Evolutionary conservation across 1,139 yeast genomes (phyloP).

Genomic region (Lodderomyces metapsilosis): DNA sequence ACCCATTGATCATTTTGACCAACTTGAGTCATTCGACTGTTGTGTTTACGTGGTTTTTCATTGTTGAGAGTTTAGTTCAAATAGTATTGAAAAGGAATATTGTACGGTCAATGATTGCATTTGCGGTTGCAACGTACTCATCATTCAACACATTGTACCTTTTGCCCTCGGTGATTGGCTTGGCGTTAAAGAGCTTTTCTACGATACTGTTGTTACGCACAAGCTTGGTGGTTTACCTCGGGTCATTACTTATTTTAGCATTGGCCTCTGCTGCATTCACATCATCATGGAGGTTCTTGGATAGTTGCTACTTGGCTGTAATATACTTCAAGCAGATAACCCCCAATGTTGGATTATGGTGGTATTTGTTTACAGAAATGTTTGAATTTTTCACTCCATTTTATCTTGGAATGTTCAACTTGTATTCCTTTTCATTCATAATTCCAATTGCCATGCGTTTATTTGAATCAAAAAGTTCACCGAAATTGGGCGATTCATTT

Average conservation of each 20-base stretch:
- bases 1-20: slow-evolving; percentile 73
- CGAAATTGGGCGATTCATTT: slow-evolving; percentile 47
- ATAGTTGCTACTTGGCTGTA: slow-evolving; percentile 61
- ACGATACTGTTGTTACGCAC: slow-evolving; percentile 1
- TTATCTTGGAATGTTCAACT: slow-evolving; percentile 78
- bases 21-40: slow-evolving; percentile 70
- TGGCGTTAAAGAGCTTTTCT: slow-evolving; percentile 24
- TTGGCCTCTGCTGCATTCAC: slow-evolving; percentile 31
- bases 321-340: slow-evolving; percentile 64
- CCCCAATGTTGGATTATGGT: slow-evolving; percentile 94
- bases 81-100: slow-evolving; percentile 41
- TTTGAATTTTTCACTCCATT: slow-evolving; percentile 86
- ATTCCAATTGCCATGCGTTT: slow-evolving; percentile 76
- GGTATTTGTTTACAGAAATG: slow-evolving; percentile 97
- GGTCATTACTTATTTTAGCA: slow-evolving; percentile 33
- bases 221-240: slow-evolving; percentile 26
- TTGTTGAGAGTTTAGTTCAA: slow-evolving; percentile 51
- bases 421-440: slow-evolving; percentile 66
- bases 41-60: slow-evolving; percentile 55
- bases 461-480: slow-evolving; percentile 22
- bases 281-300: slow-evolving; percentile 47
- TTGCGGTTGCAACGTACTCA: slow-evolving; percentile 66
- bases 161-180: slow-evolving; percentile 52
- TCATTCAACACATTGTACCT: slow-evolving; percentile 61
- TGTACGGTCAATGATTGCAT: slow-evolving; percentile 46